Evolutionary conservation across 2,329 filamentous ascomycete genomes (phyloP).

Genomic region (Didymella sp.): DNA sequence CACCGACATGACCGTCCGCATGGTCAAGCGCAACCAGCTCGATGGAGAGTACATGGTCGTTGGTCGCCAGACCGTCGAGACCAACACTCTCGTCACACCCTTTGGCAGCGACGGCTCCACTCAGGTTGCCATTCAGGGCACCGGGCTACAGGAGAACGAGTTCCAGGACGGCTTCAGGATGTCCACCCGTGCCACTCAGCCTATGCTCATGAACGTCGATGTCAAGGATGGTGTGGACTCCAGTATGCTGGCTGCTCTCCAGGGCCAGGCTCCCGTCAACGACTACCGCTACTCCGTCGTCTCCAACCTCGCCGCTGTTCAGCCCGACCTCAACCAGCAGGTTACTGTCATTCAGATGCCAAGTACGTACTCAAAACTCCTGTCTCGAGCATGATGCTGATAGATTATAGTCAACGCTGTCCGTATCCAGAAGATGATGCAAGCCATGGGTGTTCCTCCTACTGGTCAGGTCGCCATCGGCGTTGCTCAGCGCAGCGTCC

Average conservation of each 20-base stretch:
- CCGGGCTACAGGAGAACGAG: slow-evolving; percentile 49
- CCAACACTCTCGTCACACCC: slow-evolving; percentile 42
- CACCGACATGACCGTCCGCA: slow-evolving; percentile 48
- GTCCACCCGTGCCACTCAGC: slow-evolving; percentile 46
- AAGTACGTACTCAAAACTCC: slow-evolving; percentile 28
- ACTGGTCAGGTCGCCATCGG: slow-evolving; percentile 43
- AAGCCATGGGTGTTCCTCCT: slow-evolving; percentile 40
- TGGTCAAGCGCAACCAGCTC: slow-evolving; percentile 45
- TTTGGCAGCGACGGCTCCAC: slow-evolving; percentile 39
- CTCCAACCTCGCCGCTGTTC: slow-evolving; percentile 45
- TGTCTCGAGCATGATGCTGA: slow-evolving; percentile 17
- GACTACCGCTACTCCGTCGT: slow-evolving; percentile 47
- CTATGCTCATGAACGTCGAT: slow-evolving; percentile 47
- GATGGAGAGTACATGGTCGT: slow-evolving; percentile 50
- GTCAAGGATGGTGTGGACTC: slow-evolving; percentile 45
- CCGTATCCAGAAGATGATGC: slow-evolving; percentile 48
- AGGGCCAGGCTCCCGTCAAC: slow-evolving; percentile 42
- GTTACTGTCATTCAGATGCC: slow-evolving; percentile 49
- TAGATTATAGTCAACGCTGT: slow-evolving; percentile 41
- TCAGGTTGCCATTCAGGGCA: slow-evolving; percentile 43
- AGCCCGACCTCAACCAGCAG: slow-evolving; percentile 44
- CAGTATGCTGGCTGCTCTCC: slow-evolving; percentile 44
- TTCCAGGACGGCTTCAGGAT: slow-evolving; percentile 50
- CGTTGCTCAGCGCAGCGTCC: slow-evolving; percentile 48
- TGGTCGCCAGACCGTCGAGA: slow-evolving; percentile 48